Base-by-base conservation (phyloP, 2,329 filamentous ascomycete genomes). In the Exophiala mesophila region DNA sequence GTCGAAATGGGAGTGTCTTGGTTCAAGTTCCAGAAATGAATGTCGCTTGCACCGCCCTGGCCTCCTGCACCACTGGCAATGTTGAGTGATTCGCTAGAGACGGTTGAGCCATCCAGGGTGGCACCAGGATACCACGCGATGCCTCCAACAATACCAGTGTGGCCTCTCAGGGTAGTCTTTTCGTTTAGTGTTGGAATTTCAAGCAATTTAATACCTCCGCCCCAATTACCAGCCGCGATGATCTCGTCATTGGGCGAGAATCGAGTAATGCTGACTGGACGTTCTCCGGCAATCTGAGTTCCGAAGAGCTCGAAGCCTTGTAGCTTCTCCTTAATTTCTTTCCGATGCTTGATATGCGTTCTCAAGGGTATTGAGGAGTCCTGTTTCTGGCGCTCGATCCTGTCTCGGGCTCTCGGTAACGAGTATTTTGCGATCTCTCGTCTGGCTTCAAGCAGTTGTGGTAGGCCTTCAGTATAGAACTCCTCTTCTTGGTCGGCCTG, bases 171-270 rank as follows among this genome's bases (percentile, higher is more conserved):
- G 3, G 78, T 81, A 56, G 74, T 77, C 60, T 82, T 88, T 55
- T 85, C 82, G 35, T 88, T 80, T 49, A 98, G 69, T 55, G 82
- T 85, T 2, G 89, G 90, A 15, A 96, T 82, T 44, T 84, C 80
- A 45, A 97, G 76, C 44, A 98, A 68, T 57, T 88, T 90, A 52
- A 98, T 82, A 37, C 86, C 83, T 39, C 92, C 92, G 38, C 82
- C 85, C 88, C 89, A 97, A 59, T 94, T 95, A 28, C 92, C 92
- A 2, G 88, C 86, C 3, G 90, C 92, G 24, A 97, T 76, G 7
- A 84, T 73, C 61, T 90, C 74, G 12, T 88, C 86, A 57, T 85
- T 84, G 1, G 92, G 92, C 5, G 90, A 82, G 66, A 98, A 89
- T 43, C 92, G 80, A 35, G 88, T 87, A 67, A 97, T 90, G 64